Percentiles rank a stretch among this genome's conserved stretches.
Evolutionary conservation across 495 filamentous ascomycete species (phyloP).

Genomic region (Chaetomium cochliodes): DNA sequence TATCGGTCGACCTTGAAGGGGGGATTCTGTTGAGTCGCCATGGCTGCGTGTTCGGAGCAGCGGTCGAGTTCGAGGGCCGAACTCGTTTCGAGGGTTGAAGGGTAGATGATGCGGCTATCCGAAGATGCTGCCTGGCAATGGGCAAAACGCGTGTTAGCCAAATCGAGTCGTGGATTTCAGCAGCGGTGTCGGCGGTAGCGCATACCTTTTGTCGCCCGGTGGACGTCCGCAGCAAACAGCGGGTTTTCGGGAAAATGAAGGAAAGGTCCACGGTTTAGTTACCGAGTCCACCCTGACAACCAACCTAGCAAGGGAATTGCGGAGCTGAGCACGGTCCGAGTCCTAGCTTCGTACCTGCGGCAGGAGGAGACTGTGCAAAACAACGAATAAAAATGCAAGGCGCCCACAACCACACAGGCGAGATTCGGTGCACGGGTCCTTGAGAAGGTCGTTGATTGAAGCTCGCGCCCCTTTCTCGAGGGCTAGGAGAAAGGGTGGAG

Average conservation of each 20-base stretch:
- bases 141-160: slow-evolving; percentile 12
- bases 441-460: background rate
- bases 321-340: slow-evolving; percentile 25
- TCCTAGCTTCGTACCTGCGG: slow-evolving; percentile 20
- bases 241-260: slow-evolving; percentile 30
- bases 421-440: slow-evolving; percentile 11
- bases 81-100: slow-evolving; percentile 12
- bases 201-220: slow-evolving; percentile 21
- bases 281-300: slow-evolving; percentile 22
- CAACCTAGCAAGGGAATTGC: slow-evolving; percentile 19
- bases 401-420: background rate
- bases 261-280: slow-evolving; percentile 21
- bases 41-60: slow-evolving; percentile 28
- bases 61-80: slow-evolving; percentile 17
- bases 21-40: slow-evolving; percentile 48
- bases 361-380: slow-evolving; percentile 3
- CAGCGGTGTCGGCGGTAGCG: slow-evolving; percentile 3
- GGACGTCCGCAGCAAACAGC: slow-evolving; percentile 23
- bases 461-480: slow-evolving; percentile 25
- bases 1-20: slow-evolving; percentile 81
- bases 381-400: slow-evolving; percentile 2
- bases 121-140: slow-evolving; percentile 19
- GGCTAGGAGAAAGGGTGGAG: slow-evolving; percentile 24
- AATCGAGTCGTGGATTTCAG: slow-evolving; percentile 9
- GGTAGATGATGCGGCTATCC: slow-evolving; percentile 20